phyloP scores from a whole-genome alignment of 495 filamentous ascomycete species.

The Penicillium angulare region DNA sequence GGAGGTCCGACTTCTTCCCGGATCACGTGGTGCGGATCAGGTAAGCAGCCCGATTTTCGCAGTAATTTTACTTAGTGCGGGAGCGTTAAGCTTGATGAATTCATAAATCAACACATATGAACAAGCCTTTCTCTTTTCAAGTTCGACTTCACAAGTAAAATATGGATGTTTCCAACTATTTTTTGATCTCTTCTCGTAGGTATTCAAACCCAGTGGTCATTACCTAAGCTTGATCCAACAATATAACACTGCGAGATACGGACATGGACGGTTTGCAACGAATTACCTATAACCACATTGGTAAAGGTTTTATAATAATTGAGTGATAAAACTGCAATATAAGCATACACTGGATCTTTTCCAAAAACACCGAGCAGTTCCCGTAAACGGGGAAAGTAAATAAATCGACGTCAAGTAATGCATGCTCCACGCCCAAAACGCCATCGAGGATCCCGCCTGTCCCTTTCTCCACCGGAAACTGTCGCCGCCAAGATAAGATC shows the following conservation, averaged over 20 bases:
- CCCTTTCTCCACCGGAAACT: constrained; percentile 3
- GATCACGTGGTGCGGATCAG: constrained; percentile 40
- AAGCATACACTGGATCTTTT: too few species aligned
- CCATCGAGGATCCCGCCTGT: constrained; percentile 18
- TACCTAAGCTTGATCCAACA: too few species aligned
- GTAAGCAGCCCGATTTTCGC: constrained; percentile 8
- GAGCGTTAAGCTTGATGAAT: background rate
- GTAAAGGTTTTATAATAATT: background rate
- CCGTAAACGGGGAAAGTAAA: constrained; percentile 5
- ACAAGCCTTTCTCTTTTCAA: too few species aligned
- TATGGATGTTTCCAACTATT: too few species aligned
- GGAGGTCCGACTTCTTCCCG: constrained; percentile 42
- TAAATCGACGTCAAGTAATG: constrained; percentile 12
- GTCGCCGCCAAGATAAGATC: constrained; percentile 4
- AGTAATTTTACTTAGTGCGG: background rate
- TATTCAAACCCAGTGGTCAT: too few species aligned
- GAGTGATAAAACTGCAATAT: background rate
- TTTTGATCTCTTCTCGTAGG: too few species aligned
- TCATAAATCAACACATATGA: too few species aligned
- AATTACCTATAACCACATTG: too few species aligned
- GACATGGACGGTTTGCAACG: too few species aligned
- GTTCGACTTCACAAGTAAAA: too few species aligned
- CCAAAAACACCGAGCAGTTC: constrained; percentile 17
- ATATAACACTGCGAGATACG: too few species aligned
- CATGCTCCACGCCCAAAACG: constrained; percentile 25